Evolutionary conservation across 2,329 filamentous ascomycete genomes (phyloP).

Genomic region (Neonectria faginata): DNA sequence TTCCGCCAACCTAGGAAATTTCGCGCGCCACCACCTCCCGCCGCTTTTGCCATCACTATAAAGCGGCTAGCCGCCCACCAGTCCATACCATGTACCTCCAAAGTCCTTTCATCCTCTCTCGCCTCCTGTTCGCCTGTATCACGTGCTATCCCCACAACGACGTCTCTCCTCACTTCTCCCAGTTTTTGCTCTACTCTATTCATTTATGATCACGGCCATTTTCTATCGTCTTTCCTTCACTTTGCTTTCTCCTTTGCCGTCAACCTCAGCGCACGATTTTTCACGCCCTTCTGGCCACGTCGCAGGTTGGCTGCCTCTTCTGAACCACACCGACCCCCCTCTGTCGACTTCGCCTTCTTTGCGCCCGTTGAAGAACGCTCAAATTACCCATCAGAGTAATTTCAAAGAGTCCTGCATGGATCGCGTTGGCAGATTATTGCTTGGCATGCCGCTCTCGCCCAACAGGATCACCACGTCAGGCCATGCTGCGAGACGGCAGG

Average conservation of each 20-base stretch:
- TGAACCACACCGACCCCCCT: neutral
- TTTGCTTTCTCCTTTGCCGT: slow-evolving; percentile 2
- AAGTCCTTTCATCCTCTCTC: slow-evolving; percentile 2
- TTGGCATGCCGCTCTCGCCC: neutral
- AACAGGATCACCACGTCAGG: neutral
- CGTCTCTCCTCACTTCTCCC: neutral
- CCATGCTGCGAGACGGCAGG: neutral
- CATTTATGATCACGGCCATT: neutral
- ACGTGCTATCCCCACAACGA: neutral
- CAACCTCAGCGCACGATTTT: slow-evolving; percentile 4
- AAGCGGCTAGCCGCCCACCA: slow-evolving; percentile 7
- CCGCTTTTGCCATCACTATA: slow-evolving; percentile 12
- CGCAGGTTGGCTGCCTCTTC: slow-evolving; percentile 1
- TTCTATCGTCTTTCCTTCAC: slow-evolving; percentile 11
- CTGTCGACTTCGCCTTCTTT: neutral
- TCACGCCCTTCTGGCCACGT: neutral
- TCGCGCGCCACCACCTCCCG: neutral
- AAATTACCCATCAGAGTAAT: slow-evolving; percentile 12
- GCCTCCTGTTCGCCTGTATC: no score
- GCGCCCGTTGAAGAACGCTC: neutral
- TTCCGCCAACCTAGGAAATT: slow-evolving; percentile 5
- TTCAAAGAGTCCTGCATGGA: slow-evolving; percentile 2
- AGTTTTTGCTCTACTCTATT: slow-evolving; percentile 4
- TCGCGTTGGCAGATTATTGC: neutral
- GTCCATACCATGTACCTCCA: slow-evolving; percentile 4